Evolutionary conservation across 2,329 filamentous ascomycete genomes (phyloP).

Genomic region (Nigrospora sphaerica): DNA sequence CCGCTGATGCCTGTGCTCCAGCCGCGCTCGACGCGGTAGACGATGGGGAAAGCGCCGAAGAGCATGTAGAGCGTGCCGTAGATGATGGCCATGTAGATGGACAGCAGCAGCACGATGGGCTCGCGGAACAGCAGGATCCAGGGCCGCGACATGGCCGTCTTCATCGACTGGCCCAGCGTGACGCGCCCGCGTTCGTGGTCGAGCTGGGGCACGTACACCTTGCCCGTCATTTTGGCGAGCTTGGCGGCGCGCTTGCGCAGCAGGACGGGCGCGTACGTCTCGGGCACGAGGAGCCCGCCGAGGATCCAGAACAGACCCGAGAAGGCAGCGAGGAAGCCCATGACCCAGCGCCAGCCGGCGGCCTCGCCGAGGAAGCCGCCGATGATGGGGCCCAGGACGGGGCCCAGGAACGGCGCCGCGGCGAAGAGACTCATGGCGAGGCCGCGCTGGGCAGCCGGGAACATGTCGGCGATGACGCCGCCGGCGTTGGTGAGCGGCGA

Average conservation of each 20-base stretch:
- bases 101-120: slow-evolving; percentile 59
- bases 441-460: slow-evolving; percentile 36
- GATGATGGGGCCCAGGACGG: slow-evolving; percentile 53
- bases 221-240: slow-evolving; percentile 41
- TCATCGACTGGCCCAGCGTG: slow-evolving; percentile 38
- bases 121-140: slow-evolving; percentile 62
- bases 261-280: slow-evolving; percentile 51
- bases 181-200: slow-evolving; percentile 29
- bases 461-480: slow-evolving; percentile 47
- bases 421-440: slow-evolving; percentile 55
- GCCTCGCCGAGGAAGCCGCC: slow-evolving; percentile 56
- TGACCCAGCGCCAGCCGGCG: slow-evolving; percentile 61
- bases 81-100: slow-evolving; percentile 56
- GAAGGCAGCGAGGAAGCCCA: slow-evolving; percentile 54
- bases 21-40: slow-evolving; percentile 50
- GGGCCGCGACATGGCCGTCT: slow-evolving; percentile 50
- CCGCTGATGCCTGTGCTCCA: slow-evolving; percentile 52
- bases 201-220: slow-evolving; percentile 43
- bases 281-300: slow-evolving; percentile 40
- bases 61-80: slow-evolving; percentile 49
- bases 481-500: slow-evolving; percentile 45
- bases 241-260: slow-evolving; percentile 41
- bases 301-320: slow-evolving; percentile 49
- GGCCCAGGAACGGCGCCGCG: slow-evolving; percentile 57
- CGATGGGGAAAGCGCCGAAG: slow-evolving; percentile 53